A percentile compares a stretch with the other conserved stretches of the same genome.
Conservation (phyloP, 805 yeast species). For the Pichia thaimueangensis region DNA sequence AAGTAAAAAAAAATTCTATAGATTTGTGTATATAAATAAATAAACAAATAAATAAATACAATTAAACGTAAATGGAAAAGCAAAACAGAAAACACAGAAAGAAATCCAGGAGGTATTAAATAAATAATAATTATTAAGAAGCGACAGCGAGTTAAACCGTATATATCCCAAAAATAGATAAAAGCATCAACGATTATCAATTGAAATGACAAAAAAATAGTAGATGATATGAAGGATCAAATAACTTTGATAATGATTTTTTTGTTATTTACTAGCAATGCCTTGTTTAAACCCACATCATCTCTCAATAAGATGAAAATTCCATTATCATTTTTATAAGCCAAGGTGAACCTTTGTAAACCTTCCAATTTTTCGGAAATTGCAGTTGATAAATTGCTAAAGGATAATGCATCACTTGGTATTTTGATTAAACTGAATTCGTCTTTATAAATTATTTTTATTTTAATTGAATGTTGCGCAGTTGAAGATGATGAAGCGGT, state of each 20-base stretch:
- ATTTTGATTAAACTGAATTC: constrained; percentile 15
- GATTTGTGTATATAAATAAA: no score
- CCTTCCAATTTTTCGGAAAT: constrained; percentile 13
- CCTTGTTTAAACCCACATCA: constrained; percentile 14
- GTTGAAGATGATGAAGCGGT: neutral
- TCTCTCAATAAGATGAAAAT: constrained; percentile 17
- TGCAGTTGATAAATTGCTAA: constrained; percentile 4
- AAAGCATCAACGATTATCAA: no score
- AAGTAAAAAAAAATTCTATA: no score
- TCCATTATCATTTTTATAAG: constrained; percentile 16
- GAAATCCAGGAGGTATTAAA: no score
- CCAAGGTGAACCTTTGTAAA: constrained; percentile 12
- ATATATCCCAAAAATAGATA: no score
- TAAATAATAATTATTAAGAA: no score
- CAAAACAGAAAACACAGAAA: no score
- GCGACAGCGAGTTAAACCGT: no score
- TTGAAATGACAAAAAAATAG: neutral
- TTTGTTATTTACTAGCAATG: constrained; percentile 10
- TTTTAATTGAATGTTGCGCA: neutral
- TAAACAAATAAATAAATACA: no score
- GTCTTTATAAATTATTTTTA: constrained; percentile 15
- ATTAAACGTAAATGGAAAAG: no score
- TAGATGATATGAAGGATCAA: neutral
- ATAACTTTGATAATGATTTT: constrained; percentile 15
- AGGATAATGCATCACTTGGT: neutral